Evolutionary conservation across 768 basidiomycete species (phyloP), one percentile per base, ranked within the genome.

Genomic region (Xanthoconium stramineum): DNA sequence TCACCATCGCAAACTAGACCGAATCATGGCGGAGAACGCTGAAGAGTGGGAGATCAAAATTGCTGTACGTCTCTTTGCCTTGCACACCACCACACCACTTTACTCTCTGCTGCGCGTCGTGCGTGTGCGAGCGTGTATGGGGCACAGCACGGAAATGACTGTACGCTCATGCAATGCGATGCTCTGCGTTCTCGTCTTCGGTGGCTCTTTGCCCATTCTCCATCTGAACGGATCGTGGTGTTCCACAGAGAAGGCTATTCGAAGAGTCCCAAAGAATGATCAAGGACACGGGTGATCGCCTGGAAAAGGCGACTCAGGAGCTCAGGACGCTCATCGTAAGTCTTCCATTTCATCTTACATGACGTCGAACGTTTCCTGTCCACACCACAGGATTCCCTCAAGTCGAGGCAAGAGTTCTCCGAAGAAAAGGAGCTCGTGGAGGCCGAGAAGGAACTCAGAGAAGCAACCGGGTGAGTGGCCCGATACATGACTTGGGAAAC

Each of bases 221-320:
- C 43, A 45, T 45, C 33, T 24, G 39, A 54, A 50, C 19, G 9
- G 39, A 19, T 24, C 24, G 24, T 44, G 11, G 50, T 30, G 13
- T 59, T 47, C 50, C 44, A 54, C 56, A 92, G 90, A 77, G 70
- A 52, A 81, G 79, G 65, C 76, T 92, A 75, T 72, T 85, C 47
- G 85, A 89, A 54, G 92, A 95, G 76, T 85, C 86, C 42, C 74
- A 82, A 58, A 91, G 83, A 77, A 91, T 95, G 91, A 80, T 93
- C 56, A 72, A 73, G 49, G 89, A 93, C 66, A 80, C 85, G 20
- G 73, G 76, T 53, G 78, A 69, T 52, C 80, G 88, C 46, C 74
- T 91, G n/a, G 81, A 77, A 46, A 81, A 78, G 64, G 84, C 83
- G 33, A 76, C 77, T 32, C 83, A 75, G 53, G 88, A 89, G 53